Base-by-base conservation (phyloP, 257 asterid genomes). In the Jaltomata sinuosa region DNA sequence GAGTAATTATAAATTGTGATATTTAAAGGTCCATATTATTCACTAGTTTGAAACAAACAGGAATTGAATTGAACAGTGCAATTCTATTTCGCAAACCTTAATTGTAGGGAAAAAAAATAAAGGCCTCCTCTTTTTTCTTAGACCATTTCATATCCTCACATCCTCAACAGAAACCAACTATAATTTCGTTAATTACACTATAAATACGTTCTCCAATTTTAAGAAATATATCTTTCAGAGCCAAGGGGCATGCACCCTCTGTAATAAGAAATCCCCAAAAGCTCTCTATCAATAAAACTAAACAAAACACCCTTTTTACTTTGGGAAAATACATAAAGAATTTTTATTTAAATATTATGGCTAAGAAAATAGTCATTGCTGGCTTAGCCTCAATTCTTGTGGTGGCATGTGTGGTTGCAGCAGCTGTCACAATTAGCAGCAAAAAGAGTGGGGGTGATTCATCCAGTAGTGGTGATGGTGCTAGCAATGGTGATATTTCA, bases 391-490 rank as follows among this genome's bases (percentile, higher is more conserved):
- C 93, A 57, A 65, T 90, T 86, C 91, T 93, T 68, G 78, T 93
- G 65, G 93, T 91, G 69, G 97, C 95, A 11, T 87, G 90, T 84
- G 91, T 87, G 25, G 89, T 89, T 3, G 93, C 92, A 2, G 91
- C 89, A 15, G 47, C 91, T 3, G 83, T 89, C 3, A 53, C 83
- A 38, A 38, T 18, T 1, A 74, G 64, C 2, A 65, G 64, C 2
- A 65, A 57, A 31, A 84, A 32, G 6, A 82, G 38, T 3, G 34
- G 3, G 11, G 22, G 29, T 2, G 61, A 40, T 25, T 10, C 57
- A 3, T 40, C 79, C 61, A 38, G n/a, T 4, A 72, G 4, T 1
- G 64, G 47, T 7, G 84, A 25, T 11, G 55, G 12, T n/a, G 27
- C 21, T 27, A 8, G 50, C 55, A 1, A 84, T 76, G 11, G 81